Base-by-base conservation (phyloP, 2,329 filamentous ascomycete genomes). In the Ambrosiella cleistominuta region DNA sequence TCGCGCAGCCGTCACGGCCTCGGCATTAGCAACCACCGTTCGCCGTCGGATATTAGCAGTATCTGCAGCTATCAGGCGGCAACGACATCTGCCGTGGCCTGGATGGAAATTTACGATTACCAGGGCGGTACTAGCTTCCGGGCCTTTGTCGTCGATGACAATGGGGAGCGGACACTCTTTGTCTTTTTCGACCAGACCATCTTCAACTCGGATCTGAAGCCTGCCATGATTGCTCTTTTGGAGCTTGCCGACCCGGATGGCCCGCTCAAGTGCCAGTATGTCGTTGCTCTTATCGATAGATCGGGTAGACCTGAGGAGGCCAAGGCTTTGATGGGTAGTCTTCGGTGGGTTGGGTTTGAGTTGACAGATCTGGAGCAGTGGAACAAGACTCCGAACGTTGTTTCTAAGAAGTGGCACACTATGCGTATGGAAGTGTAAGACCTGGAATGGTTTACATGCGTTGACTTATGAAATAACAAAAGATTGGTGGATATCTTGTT, bases 331-430 rank as follows among this genome's bases (percentile, higher is more conserved):
- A 81, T 85, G 66, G 88, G 85, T 69, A 90, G 88, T 66, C 78
- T 96, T 56, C 86, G 89, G 68, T 96, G 90, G 90, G 90, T 94
- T 63, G 90, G 90, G 58, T 95, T 95, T 67, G 86, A 87, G 67
- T 78, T 91, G 63, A 82, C 81, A 54, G 91, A 86, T 27, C 75
- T 96, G 49, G 83, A 89, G 64, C 78, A 81, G 64, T 95, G 88
- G 84, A 78, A 80, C 13, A 72, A 75, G 51, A 74, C 75, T 44
- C 68, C 77, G 57, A 80, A 86, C 62, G 77, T 83, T 57, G 81
- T 85, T 55, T 95, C 88, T 71, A 73, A 82, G 56, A 76, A 76
- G 65, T 96, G 90, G 90, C 70, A 95, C 60, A 88, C 94, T 68
- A 81, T 95, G 75, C 82, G 83, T 62, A 93, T 95, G 82, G 89